Evolutionary conservation across 192 early-diverging fungal species (phyloP).

Genomic region (Backusella sp.): DNA sequence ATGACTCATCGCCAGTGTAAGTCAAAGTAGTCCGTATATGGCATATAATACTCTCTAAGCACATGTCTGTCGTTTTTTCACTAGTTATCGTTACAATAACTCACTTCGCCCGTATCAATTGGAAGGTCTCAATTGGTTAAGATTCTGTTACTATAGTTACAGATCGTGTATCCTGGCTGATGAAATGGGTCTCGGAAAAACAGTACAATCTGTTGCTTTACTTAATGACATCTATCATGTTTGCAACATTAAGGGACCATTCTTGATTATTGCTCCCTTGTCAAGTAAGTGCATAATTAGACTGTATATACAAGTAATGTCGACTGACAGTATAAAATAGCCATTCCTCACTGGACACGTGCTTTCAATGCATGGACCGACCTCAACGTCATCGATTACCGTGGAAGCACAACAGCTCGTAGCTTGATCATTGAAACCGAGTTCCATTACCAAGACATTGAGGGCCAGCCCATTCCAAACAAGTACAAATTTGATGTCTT

Average conservation of each 20-base stretch:
- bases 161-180: slow-evolving; percentile 90
- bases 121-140: slow-evolving; percentile 83
- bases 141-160: slow-evolving; percentile 74
- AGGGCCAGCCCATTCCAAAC: slow-evolving; percentile 47
- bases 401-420: slow-evolving; percentile 63
- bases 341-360: slow-evolving; percentile 60
- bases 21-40: neutral
- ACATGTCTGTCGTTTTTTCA: neutral
- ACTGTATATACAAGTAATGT: too few species aligned
- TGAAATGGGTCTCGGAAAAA: slow-evolving; percentile 91
- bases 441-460: slow-evolving; percentile 63
- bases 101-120: slow-evolving; percentile 73
- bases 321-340: neutral
- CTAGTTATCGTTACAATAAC: slow-evolving; percentile 66
- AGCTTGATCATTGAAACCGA: slow-evolving; percentile 81
- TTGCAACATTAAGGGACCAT: slow-evolving; percentile 70
- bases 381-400: slow-evolving; percentile 71
- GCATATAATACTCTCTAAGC: slow-evolving; percentile 25
- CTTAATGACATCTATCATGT: slow-evolving; percentile 65
- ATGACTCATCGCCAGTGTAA: slow-evolving; percentile 58
- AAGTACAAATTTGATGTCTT: slow-evolving; percentile 60
- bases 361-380: slow-evolving; percentile 72
- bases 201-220: slow-evolving; percentile 79
- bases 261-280: slow-evolving; percentile 63
- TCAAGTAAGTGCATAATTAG: slow-evolving; percentile 38